Evolutionary conservation across 768 basidiomycete species (phyloP), one percentile per base, ranked within the genome.

Genomic region (Hebeloma cylindrosporum): DNA sequence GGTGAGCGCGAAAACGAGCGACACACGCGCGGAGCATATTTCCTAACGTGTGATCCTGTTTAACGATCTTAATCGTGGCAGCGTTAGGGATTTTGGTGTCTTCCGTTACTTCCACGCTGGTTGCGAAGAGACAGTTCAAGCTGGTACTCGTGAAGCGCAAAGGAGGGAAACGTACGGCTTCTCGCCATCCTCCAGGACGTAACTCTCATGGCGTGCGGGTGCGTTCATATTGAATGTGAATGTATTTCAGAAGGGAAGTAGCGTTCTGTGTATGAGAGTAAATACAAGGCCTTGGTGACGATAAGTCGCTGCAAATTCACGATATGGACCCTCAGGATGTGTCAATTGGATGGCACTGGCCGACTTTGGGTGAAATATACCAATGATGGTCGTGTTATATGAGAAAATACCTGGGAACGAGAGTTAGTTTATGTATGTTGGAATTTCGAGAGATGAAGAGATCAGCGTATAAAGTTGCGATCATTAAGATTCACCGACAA

Each of bases 1-100:
- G 31, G 43, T 17, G 26, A 26, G 30, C 45, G n/a, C 34, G 42
- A 22, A 18, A 27, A 28, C 31, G 13, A 27, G 29, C 37, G 30
- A 47, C 60, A 30, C 63, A 93, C 93, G 89, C 82, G 60, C 96
- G 83, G n/a, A 99, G 74, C 88, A 98, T 90, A 70, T 94, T 94
- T 7, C 83, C 95, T 5, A 98, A 70, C 0, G 96, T 99, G 62
- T 98, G 96, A 61, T 98, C 96, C 62, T 99, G 95, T 70, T 97
- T 97, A 48, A 90, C 75, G 56, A 99, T 75, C 57, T 91, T 92
- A 51, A 99, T 82, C 0, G 94, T 95, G 13, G 95, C 95, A 2
- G 96, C 93, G 58, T 97, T 96, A 0, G 94, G 94, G 50, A 98
- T 92, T 71, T 96, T 97, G 32, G 92, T 94, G 68, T 99, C 96